Evolutionary conservation across 345 rosid species (phyloP).

Genomic region (Turnera subulata): DNA sequence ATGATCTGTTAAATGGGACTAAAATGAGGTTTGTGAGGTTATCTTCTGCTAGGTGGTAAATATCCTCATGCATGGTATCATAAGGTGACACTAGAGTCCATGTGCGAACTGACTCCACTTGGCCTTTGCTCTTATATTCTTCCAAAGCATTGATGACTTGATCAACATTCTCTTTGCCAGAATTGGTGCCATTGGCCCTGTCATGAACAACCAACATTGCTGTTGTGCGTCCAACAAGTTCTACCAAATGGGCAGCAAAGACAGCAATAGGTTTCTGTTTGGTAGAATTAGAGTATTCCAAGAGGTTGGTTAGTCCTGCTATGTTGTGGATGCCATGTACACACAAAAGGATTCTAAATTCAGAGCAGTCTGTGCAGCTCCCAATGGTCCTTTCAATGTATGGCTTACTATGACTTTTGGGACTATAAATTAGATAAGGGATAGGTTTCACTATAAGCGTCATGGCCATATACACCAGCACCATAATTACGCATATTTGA

Average conservation of each 20-base stretch:
- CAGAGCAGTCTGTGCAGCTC: slow-evolving; percentile 25
- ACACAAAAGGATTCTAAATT: slow-evolving; percentile 21
- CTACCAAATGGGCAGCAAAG: slow-evolving; percentile 51
- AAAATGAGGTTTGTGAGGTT: slow-evolving; percentile 21
- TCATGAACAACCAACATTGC: slow-evolving; percentile 57
- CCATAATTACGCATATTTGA: slow-evolving; percentile 5
- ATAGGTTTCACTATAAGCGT: slow-evolving; percentile 31
- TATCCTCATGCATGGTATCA: slow-evolving; percentile 30
- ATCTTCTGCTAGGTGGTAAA: slow-evolving; percentile 26
- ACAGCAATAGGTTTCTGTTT: slow-evolving; percentile 14
- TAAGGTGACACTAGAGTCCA: slow-evolving; percentile 31
- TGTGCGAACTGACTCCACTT: slow-evolving; percentile 10
- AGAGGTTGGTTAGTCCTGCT: slow-evolving; percentile 10
- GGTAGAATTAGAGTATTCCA: slow-evolving; percentile 7
- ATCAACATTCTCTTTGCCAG: slow-evolving; percentile 12
- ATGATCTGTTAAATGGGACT: slow-evolving; percentile 29
- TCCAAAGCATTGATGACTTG: slow-evolving; percentile 22
- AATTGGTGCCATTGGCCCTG: slow-evolving; percentile 2
- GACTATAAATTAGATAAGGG: slow-evolving; percentile 20
- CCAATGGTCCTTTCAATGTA: slow-evolving; percentile 42
- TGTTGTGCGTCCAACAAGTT: slow-evolving; percentile 45
- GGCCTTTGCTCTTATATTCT: background rate
- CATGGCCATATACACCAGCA: slow-evolving; percentile 7
- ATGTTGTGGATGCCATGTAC: slow-evolving; percentile 5
- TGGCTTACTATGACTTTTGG: slow-evolving; percentile 15